Conservation (phyloP, 352 stramenopile genomes). For the Globisporangium iwayamae region DNA sequence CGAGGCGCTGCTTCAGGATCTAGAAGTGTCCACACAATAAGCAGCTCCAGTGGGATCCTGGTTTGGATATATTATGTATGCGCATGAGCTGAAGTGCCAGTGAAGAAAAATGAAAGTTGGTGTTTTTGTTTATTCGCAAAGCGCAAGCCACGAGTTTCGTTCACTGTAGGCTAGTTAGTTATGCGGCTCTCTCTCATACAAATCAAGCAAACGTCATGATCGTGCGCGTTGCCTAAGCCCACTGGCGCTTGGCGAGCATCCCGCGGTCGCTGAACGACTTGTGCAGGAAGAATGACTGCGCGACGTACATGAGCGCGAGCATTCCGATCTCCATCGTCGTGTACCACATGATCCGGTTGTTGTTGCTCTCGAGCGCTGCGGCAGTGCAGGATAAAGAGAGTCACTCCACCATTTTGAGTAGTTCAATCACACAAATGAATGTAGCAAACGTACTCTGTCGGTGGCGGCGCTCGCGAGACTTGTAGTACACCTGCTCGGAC, state of each 20-base stretch:
- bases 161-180: neutral
- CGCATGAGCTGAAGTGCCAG: neutral
- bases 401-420: neutral
- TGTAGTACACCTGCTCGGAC: slow-evolving; percentile 81
- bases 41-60: neutral
- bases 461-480: slow-evolving; percentile 60
- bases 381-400: neutral
- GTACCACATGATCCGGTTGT: slow-evolving; percentile 76
- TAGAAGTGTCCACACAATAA: slow-evolving; percentile 5
- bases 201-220: neutral
- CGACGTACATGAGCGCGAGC: slow-evolving; percentile 67
- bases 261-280: slow-evolving; percentile 84
- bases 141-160: slow-evolving; percentile 1
- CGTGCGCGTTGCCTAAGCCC: slow-evolving; percentile 31
- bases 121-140: slow-evolving; percentile 1
- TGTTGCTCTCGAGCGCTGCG: slow-evolving; percentile 73
- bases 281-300: slow-evolving; percentile 74
- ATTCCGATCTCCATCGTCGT: slow-evolving; percentile 64
- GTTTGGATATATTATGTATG: neutral
- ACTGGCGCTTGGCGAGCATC: slow-evolving; percentile 66
- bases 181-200: neutral
- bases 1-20: slow-evolving; percentile 8
- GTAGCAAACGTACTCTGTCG: slow-evolving; percentile 49
- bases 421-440: neutral
- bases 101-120: neutral